phyloP scores from a whole-genome alignment of 2,329 filamentous ascomycete species.

The Colletotrichum australisinense region DNA sequence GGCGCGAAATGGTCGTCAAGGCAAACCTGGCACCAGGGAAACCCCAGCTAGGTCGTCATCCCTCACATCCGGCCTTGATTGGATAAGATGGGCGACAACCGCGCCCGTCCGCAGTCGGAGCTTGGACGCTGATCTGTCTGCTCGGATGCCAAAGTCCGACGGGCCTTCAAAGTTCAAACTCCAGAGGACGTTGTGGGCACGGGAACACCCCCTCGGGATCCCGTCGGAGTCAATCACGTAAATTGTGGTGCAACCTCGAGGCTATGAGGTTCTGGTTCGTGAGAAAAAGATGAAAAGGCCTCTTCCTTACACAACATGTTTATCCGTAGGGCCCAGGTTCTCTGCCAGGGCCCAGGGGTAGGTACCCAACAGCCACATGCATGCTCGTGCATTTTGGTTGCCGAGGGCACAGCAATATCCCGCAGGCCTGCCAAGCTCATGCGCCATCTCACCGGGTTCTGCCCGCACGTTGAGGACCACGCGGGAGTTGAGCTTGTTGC shows the following conservation, averaged over 20 bases:
- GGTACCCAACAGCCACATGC: not conserved
- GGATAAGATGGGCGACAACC: not conserved
- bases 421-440: not conserved
- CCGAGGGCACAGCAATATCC: not conserved
- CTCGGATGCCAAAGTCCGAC: conserved; percentile 2
- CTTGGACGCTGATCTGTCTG: not conserved
- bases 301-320: not conserved
- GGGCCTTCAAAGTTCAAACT: not conserved
- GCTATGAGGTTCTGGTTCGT: not conserved
- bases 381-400: not conserved
- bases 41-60: not conserved
- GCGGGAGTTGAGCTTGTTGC: not conserved
- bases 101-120: not conserved
- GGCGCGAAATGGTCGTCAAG: conserved; percentile 1
- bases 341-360: no score
- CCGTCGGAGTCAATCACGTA: not conserved
- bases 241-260: not conserved
- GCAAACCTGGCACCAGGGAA: not conserved
- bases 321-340: not conserved
- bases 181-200: not conserved
- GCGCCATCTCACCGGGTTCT: not conserved
- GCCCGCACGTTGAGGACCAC: not conserved
- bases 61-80: not conserved
- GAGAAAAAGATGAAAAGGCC: not conserved
- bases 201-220: not conserved